Evolutionary conservation across 2,329 filamentous ascomycete species (phyloP).

Genomic region (Phaeomoniella chlamydospora): DNA sequence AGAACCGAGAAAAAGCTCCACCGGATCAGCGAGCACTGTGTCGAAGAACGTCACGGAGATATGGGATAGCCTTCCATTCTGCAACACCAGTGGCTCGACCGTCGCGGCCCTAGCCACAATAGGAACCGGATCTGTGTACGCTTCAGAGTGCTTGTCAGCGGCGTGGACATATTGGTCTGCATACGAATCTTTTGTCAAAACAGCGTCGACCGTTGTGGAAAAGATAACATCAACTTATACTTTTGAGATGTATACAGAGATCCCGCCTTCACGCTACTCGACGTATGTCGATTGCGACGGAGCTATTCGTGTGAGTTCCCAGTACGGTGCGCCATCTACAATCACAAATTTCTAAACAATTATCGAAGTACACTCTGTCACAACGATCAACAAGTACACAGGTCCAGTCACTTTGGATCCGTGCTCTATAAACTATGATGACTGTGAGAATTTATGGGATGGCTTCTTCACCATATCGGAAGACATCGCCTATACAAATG

Average conservation of each 20-base stretch:
- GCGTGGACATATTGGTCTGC: background rate
- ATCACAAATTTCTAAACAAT: background rate
- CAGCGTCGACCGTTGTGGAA: background rate
- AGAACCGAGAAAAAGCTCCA: too few relatives aligned
- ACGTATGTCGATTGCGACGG: background rate
- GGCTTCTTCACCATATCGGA: background rate
- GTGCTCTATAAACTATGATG: background rate
- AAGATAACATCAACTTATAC: background rate
- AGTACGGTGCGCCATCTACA: background rate
- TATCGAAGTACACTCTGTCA: background rate
- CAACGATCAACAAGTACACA: background rate
- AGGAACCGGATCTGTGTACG: background rate
- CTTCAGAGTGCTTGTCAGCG: background rate
- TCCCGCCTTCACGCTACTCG: background rate
- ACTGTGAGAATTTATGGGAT: background rate
- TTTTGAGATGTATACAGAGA: background rate
- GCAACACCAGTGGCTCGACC: background rate
- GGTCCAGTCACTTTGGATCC: background rate
- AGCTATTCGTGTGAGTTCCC: background rate
- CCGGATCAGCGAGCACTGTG: too few relatives aligned
- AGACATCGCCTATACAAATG: background rate
- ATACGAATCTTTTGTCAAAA: background rate
- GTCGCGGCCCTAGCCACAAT: background rate
- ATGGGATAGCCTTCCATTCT: background rate
- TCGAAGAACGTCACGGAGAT: too few relatives aligned